Evolutionary conservation across 768 basidiomycete species (phyloP), one percentile per base, ranked within the genome.

Genomic region (Lentinula aciculospora): DNA sequence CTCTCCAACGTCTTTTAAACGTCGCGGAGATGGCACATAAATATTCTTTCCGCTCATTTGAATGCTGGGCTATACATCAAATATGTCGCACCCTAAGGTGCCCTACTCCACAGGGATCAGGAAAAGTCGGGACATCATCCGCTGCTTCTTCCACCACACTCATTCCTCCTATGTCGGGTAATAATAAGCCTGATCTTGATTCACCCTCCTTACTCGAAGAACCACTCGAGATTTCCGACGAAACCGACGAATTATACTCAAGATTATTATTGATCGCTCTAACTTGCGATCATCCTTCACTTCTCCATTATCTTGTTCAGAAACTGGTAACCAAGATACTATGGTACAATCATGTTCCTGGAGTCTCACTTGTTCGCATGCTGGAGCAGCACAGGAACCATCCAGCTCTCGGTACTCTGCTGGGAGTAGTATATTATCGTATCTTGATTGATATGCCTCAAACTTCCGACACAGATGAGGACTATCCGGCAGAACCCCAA

Each of bases 381-480:
- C 23, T 56, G 25, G 59, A 60, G 39, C 74, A 73, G 31, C 71
- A 77, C 53, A 69, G 77, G 27, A 44, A 76, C 80, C 58, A 67
- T 65, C 29, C 67, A 72, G 21, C 69, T 65, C 1, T 63, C 78
- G 23, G 65, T 61, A 7, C 71, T 23, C 61, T 81, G 53, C 71
- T 76, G 51, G 85, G 84, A 48, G 79, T 82, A 37, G 71, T 78
- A 47, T 82, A 81, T 66, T 85, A 82, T 65, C 77, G 76, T 47
- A 72, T 78, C 45, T 67, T 79, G 37, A 68, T 80, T 45, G 65
- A 68, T 36, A 62, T 75, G 61, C 55, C 56, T 7, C 53, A 53
- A 4, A 39, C 32, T 1, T 42, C 36, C 7, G 42, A 55, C 8
- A 32, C 42, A 25, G 72, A 74, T 31, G 27, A 15, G 6, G 37